Conservation (phyloP, 805 yeast species). For the Wickerhamiella cacticola region DNA sequence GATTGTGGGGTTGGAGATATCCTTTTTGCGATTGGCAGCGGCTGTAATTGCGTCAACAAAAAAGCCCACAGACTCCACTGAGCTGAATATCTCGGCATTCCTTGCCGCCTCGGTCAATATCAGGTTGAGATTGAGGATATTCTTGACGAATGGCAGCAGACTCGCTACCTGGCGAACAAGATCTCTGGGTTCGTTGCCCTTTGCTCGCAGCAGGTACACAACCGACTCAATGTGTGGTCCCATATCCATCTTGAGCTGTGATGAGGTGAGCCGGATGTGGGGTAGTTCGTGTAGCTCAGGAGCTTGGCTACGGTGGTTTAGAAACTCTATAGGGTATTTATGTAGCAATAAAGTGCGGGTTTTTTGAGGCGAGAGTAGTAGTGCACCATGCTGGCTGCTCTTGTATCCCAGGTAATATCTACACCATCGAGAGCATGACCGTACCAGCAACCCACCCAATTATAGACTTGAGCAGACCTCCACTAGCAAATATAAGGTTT, state of each 20-base stretch:
- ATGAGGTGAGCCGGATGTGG: slow-evolving; percentile 3
- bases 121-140: slow-evolving; percentile 18
- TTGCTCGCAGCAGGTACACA: slow-evolving; percentile 2
- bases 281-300: neutral
- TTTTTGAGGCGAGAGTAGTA: too few species aligned
- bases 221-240: slow-evolving; percentile 9
- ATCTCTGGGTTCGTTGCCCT: neutral
- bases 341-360: too few species aligned
- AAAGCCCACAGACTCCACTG: neutral
- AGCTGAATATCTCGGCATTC: slow-evolving; percentile 5
- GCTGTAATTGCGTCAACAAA: slow-evolving; percentile 18
- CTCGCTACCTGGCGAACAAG: slow-evolving; percentile 13
- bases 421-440: neutral
- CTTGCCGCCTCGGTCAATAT: slow-evolving; percentile 16
- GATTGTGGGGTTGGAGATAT: slow-evolving; percentile 20
- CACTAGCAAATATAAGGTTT: neutral
- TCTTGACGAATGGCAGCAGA: slow-evolving; percentile 19
- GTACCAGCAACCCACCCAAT: slow-evolving; percentile 5
- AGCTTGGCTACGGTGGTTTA: too few species aligned
- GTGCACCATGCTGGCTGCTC: neutral
- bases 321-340: too few species aligned
- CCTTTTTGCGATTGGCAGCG: slow-evolving; percentile 17
- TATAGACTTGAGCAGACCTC: neutral
- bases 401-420: neutral
- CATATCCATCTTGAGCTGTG: slow-evolving; percentile 5